Base-by-base conservation (phyloP, 1,139 yeast genomes). In the Geotrichum aggregatum region DNA sequence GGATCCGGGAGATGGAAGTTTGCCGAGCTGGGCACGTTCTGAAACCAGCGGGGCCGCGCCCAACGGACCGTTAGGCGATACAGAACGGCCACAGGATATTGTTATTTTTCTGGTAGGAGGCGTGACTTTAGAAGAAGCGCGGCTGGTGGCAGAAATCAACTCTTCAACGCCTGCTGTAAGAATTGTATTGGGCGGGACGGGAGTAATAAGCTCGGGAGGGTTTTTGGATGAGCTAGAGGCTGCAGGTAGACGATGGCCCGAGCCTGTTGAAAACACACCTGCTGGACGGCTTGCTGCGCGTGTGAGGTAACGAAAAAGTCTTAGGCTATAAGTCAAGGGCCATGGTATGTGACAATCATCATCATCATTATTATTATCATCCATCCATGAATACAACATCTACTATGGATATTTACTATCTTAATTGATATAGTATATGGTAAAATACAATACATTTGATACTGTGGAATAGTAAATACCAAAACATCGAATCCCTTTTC, bases 61-160 rank as follows among this genome's bases (percentile, higher is more conserved):
- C 28, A 59, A 64, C 58, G 74, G 72, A 54, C 67, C 42, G 18
- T 35, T 50, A 18, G 47, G 45, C 34, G 47, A 22, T 49, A 52
- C 48, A 47, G 69, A 66, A 42, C 58, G 75, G 47, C 77, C 87
- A 1, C 94, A 85, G 64, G 95, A 89, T 62, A 75, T 92, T 7
- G 76, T 92, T 13, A 77, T 92, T 1, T 92, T 86, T 66, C 74
- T 91, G 54, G 81, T 88, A 50, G 98, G 98, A 10, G 98, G 98
- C 3, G 84, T 80, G 2, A 92, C 98, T 0, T 89, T 82, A 64
- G 98, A 91, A 66, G 99, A 92, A 66, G 87, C 95, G 0, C 77
- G 96, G 53, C 70, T 89, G 44, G 82, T 89, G 3, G 80, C 87
- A 54, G 88, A 88, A 59, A 74, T 89, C 59, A 83, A 84, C 63